A percentile compares a stretch with the other conserved stretches of the same genome.
phyloP scores from a whole-genome alignment of 106 monocot species.

The Dioscorea dumetorum region DNA sequence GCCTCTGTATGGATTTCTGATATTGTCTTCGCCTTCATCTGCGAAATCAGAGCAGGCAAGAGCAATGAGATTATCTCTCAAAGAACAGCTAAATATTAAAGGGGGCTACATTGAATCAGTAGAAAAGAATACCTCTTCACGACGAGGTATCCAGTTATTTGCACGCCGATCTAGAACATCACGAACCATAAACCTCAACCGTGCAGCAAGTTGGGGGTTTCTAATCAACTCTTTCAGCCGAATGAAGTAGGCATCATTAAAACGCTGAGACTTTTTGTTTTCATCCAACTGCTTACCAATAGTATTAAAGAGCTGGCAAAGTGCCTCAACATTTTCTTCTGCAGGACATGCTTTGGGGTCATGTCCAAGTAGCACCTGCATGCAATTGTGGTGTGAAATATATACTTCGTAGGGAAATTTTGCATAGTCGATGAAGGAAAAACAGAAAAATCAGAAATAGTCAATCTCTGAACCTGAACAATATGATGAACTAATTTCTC shows the following conservation, averaged over 20 bases:
- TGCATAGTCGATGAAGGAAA: not conserved
- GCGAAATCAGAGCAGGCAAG: not conserved
- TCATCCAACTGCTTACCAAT: conserved; percentile 83
- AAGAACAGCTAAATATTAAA: too few relatives aligned
- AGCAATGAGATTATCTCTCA: too few relatives aligned
- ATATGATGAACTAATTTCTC: conserved; percentile 76
- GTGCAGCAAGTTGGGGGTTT: conserved; percentile 38
- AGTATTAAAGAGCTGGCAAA: conserved; percentile 70
- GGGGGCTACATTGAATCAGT: too few relatives aligned
- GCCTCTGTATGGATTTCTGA: conserved; percentile 91
- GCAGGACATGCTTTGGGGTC: conserved; percentile 63
- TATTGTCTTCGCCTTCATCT: conserved; percentile 94
- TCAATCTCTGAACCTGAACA: conserved; percentile 42
- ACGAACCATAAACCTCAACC: conserved; percentile 63
- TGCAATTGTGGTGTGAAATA: conserved; percentile 4
- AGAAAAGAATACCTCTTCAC: conserved; percentile 49
- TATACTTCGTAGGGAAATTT: not conserved
- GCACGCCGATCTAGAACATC: conserved; percentile 72
- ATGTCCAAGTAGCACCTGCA: conserved; percentile 50
- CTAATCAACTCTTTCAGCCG: conserved; percentile 40
- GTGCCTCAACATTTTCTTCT: conserved; percentile 78
- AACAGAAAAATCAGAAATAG: not conserved
- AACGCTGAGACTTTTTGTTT: conserved; percentile 33
- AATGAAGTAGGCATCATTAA: conserved; percentile 71
- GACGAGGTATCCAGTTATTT: conserved; percentile 68